phyloP scores from a whole-genome alignment of 139 green algal genomes.

The Closterium sp. region DNA sequence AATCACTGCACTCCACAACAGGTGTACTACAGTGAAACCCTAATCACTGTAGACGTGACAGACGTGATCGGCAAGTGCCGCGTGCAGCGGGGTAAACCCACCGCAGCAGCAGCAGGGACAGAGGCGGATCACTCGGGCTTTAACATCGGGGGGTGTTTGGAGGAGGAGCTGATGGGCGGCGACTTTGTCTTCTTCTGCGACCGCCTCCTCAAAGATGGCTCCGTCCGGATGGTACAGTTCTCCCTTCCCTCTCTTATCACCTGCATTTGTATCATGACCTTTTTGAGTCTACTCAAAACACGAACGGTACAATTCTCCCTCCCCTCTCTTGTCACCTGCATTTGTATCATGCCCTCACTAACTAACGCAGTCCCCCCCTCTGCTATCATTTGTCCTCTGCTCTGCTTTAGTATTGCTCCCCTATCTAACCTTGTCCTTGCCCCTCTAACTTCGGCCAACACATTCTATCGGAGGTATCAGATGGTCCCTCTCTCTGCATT shows the following conservation, averaged over 20 bases:
- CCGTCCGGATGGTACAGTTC: background rate
- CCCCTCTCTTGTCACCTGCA: too few species aligned
- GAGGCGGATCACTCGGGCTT: background rate
- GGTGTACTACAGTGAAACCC: slow-evolving; percentile 59
- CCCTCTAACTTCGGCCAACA: background rate
- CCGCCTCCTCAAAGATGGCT: background rate
- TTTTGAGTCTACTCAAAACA: too few species aligned
- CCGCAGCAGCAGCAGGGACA: background rate
- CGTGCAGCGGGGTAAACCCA: slow-evolving; percentile 39
- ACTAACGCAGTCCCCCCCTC: too few species aligned
- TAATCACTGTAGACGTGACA: slow-evolving; percentile 56
- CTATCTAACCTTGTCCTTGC: background rate
- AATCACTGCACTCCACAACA: background rate
- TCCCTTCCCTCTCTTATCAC: too few species aligned
- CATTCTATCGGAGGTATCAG: background rate
- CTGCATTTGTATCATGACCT: too few species aligned
- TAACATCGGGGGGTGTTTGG: background rate
- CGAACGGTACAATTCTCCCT: background rate
- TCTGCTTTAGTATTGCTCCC: background rate
- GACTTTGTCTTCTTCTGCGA: slow-evolving; percentile 1
- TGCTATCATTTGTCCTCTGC: too few species aligned
- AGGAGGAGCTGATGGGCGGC: background rate
- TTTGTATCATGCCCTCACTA: too few species aligned
- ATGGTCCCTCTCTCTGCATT: too few species aligned
- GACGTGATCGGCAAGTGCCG: slow-evolving; percentile 63